Percentiles rank a stretch among this genome's conserved stretches.
Conservation (phyloP, 1,139 yeast genomes). For the Debaryomyces sp. region DNA sequence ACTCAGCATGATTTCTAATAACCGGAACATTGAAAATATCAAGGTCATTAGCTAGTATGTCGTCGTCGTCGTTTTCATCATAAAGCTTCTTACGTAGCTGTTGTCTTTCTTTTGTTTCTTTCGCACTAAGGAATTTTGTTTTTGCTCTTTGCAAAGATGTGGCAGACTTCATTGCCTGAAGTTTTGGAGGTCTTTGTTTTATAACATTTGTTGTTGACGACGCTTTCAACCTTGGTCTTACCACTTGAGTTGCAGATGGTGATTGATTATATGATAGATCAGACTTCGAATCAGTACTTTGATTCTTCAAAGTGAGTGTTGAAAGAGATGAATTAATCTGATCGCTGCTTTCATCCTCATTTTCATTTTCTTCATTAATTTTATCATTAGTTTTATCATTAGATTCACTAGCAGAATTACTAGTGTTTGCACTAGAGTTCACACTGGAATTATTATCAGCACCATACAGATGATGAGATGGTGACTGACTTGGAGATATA, state of each 20-base stretch:
- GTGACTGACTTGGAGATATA: conserved; percentile 29
- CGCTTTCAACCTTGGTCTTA: conserved; percentile 11
- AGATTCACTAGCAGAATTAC: neutral
- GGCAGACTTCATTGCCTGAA: conserved; percentile 7
- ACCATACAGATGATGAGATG: conserved; percentile 13
- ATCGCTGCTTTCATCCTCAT: conserved; percentile 13
- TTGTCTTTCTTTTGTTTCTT: conserved; percentile 44
- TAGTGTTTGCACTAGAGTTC: conserved; percentile 4
- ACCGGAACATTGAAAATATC: conserved; percentile 51
- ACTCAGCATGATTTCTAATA: conserved; percentile 39
- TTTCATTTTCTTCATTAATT: conserved; percentile 12
- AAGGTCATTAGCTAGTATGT: conserved; percentile 39
- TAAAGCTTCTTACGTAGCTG: conserved; percentile 43
- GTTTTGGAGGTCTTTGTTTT: conserved; percentile 3
- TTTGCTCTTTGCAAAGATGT: conserved; percentile 36
- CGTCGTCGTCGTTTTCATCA: conserved; percentile 49
- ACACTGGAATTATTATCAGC: conserved; percentile 12
- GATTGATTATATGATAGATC: conserved; percentile 5
- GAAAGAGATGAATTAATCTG: conserved; percentile 24
- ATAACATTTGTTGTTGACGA: conserved; percentile 11
- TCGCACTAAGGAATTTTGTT: conserved; percentile 36
- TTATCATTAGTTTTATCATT: conserved; percentile 8
- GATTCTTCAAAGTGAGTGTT: conserved; percentile 24
- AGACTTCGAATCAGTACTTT: conserved; percentile 6
- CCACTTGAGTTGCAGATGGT: conserved; percentile 1